Base-by-base conservation (phyloP, 495 filamentous ascomycete genomes). In the Podospora didyma region DNA sequence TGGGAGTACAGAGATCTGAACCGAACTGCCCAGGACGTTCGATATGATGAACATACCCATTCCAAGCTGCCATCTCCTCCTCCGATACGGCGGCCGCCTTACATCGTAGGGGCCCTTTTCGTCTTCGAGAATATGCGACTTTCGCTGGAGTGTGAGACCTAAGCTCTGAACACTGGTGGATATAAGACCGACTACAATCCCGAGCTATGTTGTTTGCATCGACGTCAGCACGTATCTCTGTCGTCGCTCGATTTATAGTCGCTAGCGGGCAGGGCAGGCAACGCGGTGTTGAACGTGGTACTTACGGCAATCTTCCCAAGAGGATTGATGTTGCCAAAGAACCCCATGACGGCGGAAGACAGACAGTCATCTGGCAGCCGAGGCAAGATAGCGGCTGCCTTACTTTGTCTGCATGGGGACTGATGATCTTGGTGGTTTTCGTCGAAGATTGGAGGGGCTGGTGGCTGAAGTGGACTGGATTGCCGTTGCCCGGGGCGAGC, bases 91-190 rank as follows among this genome's bases (percentile, higher is more conserved):
- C 28, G 94, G 94, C 62, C 94, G 78, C 60, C 89, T 85, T 42
- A 83, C 69, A 72, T 92, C 84, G 68, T 90, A 84, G 2, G 88
- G 84, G 37, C 81, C 81, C 73, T 96, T 96, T 74, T 93, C 90
- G 74, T 97, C 94, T 77, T 99, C 94, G 62, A 97, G 84, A 53
- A 99, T 85, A 77, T 99, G 94, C 54, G 93, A 97, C 72, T 99
- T 99, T 69, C 94, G 89, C 76, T 99, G 94, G 20, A 97, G 82
- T n/a, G 94, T 99, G 60, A 99, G 82, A 61, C 94, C 94, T 63
- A 99, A 76, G 68, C 90, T 95, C 69, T 99, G 94, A 19, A 97
- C 80, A 65, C 90, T 91, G 46, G 94, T 96, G 59, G 92, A 96
- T 53, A 96, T 63, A 54, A 99, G 80, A 59, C 94, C 94, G 67